These are phyloP conservation scores for Wickerhamomyces sydowiorum DNA, from an alignment of 805 yeast species.

Conservation along the genomic window DNA sequence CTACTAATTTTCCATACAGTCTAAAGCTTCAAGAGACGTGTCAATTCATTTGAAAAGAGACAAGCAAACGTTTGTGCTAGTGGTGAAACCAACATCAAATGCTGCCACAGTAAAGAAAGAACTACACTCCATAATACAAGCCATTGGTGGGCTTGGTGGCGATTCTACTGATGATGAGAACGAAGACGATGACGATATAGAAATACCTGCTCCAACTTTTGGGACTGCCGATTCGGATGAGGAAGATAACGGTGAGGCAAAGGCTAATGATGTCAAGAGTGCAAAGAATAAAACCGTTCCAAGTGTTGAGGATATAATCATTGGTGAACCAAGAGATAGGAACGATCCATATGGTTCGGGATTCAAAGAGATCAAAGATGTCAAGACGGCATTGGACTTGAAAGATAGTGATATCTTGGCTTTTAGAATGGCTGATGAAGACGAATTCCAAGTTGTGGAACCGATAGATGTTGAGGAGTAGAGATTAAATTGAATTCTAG, in stretches of 20 bases:
- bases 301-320: constrained; percentile 5
- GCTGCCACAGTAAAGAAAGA: constrained; percentile 21
- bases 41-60: constrained; percentile 28
- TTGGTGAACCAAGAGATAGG: constrained; percentile 16
- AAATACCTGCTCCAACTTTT: constrained; percentile 34
- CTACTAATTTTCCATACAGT: no score
- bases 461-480: constrained; percentile 5
- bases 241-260: constrained; percentile 23
- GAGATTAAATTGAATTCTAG: no score
- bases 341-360: constrained; percentile 14
- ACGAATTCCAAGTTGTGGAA: constrained; percentile 7
- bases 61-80: constrained; percentile 28
- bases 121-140: constrained; percentile 34
- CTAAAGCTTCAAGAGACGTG: constrained; percentile 5
- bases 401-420: constrained; percentile 13
- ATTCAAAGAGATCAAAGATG: constrained; percentile 14
- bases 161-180: constrained; percentile 2
- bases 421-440: constrained; percentile 17
- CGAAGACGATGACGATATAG: constrained; percentile 24
- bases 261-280: constrained; percentile 4
- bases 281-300: constrained; percentile 9
- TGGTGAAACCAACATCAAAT: constrained; percentile 18
- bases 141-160: constrained; percentile 40
- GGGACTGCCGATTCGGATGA: constrained; percentile 22
- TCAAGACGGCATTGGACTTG: constrained; percentile 5